Percentiles rank a stretch among this genome's conserved stretches.
phyloP scores from a whole-genome alignment of 345 rosid species.

The Orychophragmus violaceus region DNA sequence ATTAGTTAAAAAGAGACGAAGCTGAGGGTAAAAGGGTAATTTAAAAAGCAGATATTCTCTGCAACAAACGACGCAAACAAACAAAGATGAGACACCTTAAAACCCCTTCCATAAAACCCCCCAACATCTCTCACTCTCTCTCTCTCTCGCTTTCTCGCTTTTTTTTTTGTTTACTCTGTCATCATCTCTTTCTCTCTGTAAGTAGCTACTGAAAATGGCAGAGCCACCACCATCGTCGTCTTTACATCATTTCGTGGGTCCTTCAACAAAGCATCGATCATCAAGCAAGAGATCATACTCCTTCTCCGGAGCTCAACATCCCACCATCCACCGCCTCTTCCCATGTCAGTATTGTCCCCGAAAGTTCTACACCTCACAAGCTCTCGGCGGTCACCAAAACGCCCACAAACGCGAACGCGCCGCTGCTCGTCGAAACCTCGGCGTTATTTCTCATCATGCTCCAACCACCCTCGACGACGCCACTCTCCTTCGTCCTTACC shows the following conservation, averaged over 20 bases:
- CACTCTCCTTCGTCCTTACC: conserved; percentile 2
- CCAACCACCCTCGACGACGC: conserved; percentile 11
- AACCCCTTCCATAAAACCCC: not conserved
- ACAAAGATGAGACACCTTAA: conserved; percentile 26
- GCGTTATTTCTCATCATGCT: conserved; percentile 11
- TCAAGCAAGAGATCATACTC: conserved; percentile 14
- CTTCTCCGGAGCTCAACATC: conserved; percentile 14
- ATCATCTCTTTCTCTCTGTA: not conserved
- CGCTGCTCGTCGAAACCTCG: conserved; percentile 55
- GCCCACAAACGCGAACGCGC: conserved; percentile 97
- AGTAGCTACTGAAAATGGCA: conserved; percentile 4
- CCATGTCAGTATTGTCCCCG: conserved; percentile 82
- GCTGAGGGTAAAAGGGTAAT: not conserved
- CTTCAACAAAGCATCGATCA: conserved; percentile 12
- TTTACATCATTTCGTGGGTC: conserved; percentile 6
- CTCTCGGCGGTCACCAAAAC: conserved; percentile 97
- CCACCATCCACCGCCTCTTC: conserved; percentile 41
- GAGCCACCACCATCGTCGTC: conserved; percentile 25
- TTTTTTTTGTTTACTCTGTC: no score
- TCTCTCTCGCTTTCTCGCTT: not conserved
- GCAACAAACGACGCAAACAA: conserved; percentile 37
- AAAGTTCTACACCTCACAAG: conserved; percentile 88
- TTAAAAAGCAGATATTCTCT: conserved; percentile 10
- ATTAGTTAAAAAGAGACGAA: conserved; percentile 5
- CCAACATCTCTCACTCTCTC: not conserved